Conservation (phyloP, 352 stramenopile species). For the Thalassiosira pacifica region DNA sequence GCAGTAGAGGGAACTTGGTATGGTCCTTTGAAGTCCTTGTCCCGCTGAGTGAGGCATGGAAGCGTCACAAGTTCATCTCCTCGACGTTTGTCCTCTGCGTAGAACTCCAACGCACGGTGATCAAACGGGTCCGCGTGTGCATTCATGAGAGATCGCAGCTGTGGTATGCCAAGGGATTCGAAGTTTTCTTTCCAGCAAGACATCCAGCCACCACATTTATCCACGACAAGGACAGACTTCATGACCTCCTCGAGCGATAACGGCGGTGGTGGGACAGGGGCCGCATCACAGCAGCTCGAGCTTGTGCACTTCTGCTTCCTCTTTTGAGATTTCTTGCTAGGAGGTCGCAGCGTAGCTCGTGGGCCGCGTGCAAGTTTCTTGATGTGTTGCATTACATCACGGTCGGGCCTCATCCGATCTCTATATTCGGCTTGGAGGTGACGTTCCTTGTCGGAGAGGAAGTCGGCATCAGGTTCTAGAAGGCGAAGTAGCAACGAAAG, state of each 20-base stretch:
- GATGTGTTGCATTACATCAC: conserved; percentile 31
- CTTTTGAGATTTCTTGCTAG: background rate
- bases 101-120: conserved; percentile 44
- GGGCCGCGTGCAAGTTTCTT: conserved; percentile 18
- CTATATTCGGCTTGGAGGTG: conserved; percentile 19
- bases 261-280: background rate
- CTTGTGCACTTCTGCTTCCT: background rate
- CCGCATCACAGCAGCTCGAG: background rate
- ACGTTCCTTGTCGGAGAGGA: conserved; percentile 39
- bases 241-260: background rate
- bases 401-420: conserved; percentile 25
- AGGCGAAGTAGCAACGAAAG: conserved; percentile 39
- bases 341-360: conserved; percentile 15
- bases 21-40: conserved; percentile 45
- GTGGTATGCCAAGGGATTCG: background rate
- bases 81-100: conserved; percentile 27
- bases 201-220: conserved; percentile 27
- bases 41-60: background rate
- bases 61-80: conserved; percentile 32
- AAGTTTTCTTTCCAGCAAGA: conserved; percentile 41
- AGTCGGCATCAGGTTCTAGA: conserved; percentile 46
- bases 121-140: conserved; percentile 48
- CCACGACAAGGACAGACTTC: conserved; percentile 9
- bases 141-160: conserved; percentile 43
- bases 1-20: conserved; percentile 34